Conservation (phyloP, 352 stramenopile genomes). For the Thraustotheca clavata region DNA sequence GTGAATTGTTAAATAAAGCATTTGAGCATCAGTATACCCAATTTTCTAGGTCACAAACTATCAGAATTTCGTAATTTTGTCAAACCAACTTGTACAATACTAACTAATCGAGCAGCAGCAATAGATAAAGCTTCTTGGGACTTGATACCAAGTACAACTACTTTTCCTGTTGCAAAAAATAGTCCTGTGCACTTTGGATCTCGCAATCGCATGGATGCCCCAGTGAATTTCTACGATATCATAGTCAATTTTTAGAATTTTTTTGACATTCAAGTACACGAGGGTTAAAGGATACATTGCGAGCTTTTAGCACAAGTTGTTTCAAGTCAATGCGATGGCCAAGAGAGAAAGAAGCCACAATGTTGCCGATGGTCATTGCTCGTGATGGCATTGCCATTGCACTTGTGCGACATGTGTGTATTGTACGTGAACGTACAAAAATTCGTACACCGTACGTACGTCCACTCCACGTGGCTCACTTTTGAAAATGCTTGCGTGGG, state of each 20-base stretch:
- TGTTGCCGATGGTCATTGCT: conserved; percentile 54
- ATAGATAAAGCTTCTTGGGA: not conserved
- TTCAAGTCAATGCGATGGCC: conserved; percentile 84
- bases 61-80: not conserved
- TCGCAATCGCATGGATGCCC: conserved; percentile 60
- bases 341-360: conserved; percentile 90
- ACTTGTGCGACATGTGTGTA: not conserved
- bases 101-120: not conserved
- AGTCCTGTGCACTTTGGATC: conserved; percentile 84
- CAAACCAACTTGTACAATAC: conserved; percentile 10
- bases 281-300: conserved; percentile 93
- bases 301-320: conserved; percentile 72
- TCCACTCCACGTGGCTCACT: not conserved
- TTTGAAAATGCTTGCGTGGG: conserved; percentile 33
- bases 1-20: conserved; percentile 28
- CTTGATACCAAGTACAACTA: conserved; percentile 20
- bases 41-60: conserved; percentile 11
- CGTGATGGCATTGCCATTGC: not conserved
- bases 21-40: not conserved
- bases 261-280: conserved; percentile 23
- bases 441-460: too few relatives aligned
- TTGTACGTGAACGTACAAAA: not conserved
- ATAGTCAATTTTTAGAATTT: not conserved
- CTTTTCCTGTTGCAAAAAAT: conserved; percentile 82
- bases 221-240: conserved; percentile 47